phyloP scores from a whole-genome alignment of 148 eudicot genomes.

The Diospyros lotus region DNA sequence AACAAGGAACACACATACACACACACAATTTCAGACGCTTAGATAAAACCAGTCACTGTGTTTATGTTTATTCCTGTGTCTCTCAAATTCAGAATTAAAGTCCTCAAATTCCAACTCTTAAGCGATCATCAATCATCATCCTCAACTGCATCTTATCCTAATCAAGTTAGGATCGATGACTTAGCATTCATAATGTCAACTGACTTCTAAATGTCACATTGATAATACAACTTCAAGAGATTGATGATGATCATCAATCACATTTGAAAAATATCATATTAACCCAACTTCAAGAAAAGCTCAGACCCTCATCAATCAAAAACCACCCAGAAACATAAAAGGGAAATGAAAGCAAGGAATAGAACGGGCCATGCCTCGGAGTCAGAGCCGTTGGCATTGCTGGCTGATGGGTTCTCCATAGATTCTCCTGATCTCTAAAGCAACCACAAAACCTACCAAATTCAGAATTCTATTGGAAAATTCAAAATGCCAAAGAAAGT shows the following conservation, averaged over 20 bases:
- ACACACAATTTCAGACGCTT: too few relatives aligned
- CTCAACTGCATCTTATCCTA: too few relatives aligned
- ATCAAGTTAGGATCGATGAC: too few relatives aligned
- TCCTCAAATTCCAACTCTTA: too few relatives aligned
- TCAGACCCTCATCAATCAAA: neutral
- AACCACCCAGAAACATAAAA: neutral
- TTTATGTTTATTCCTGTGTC: too few relatives aligned
- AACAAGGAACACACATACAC: too few relatives aligned
- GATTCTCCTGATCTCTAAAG: conserved; percentile 21
- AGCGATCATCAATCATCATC: too few relatives aligned
- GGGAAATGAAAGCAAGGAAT: neutral
- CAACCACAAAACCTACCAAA: conserved; percentile 15
- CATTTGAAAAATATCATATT: neutral
- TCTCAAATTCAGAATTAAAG: too few relatives aligned
- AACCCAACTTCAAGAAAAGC: neutral
- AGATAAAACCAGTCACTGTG: too few relatives aligned
- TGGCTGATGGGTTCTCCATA: conserved; percentile 36
- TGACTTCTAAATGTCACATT: too few relatives aligned
- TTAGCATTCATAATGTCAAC: too few relatives aligned
- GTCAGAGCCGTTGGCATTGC: conserved; percentile 14
- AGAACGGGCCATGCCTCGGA: conserved; percentile 25
- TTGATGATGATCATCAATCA: neutral
- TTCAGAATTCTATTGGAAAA: neutral
- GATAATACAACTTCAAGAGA: too few relatives aligned
- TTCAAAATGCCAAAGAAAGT: neutral